These are phyloP conservation scores for Ogataea naganishii DNA, from an alignment of 805 yeast genomes.

Conservation along the genomic window DNA sequence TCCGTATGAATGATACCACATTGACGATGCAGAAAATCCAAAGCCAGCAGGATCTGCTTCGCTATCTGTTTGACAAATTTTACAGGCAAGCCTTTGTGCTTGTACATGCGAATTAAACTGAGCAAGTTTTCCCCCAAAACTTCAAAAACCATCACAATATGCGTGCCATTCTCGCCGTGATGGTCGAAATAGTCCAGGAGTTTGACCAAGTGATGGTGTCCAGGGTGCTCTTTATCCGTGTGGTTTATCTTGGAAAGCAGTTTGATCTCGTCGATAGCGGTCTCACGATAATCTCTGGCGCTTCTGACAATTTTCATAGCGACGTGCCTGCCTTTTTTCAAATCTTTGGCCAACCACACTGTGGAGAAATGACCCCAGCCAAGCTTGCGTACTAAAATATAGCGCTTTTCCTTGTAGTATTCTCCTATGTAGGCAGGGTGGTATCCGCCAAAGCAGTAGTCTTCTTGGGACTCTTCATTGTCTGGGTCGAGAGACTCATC, in stretches of 20 bases:
- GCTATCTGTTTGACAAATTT: conserved; percentile 49
- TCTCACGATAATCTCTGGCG: conserved; percentile 83
- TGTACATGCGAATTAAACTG: conserved; percentile 71
- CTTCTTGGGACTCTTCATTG: conserved; percentile 80
- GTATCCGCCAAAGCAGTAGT: conserved; percentile 89
- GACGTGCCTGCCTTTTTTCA: conserved; percentile 58
- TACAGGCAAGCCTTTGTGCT: conserved; percentile 40
- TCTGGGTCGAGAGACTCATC: conserved; percentile 26
- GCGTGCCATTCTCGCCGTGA: conserved; percentile 84
- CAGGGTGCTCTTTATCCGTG: conserved; percentile 61
- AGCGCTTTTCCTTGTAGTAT: conserved; percentile 57
- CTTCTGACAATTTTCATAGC: conserved; percentile 92
- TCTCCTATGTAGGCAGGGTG: conserved; percentile 94
- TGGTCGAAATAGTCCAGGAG: conserved; percentile 81
- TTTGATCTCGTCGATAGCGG: conserved; percentile 90
- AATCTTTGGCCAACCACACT: conserved; percentile 78
- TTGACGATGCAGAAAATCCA: conserved; percentile 49
- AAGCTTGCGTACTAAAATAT: conserved; percentile 74
- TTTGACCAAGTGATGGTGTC: conserved; percentile 73
- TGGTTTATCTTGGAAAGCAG: conserved; percentile 60
- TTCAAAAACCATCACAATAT: conserved; percentile 95
- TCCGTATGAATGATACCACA: conserved; percentile 72
- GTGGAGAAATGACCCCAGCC: conserved; percentile 99
- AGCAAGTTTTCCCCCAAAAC: conserved; percentile 90
- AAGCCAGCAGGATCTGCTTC: conserved; percentile 43